Evolutionary conservation across 192 early-diverging fungal genomes (phyloP).

Genomic region (Coemansia sp.): DNA sequence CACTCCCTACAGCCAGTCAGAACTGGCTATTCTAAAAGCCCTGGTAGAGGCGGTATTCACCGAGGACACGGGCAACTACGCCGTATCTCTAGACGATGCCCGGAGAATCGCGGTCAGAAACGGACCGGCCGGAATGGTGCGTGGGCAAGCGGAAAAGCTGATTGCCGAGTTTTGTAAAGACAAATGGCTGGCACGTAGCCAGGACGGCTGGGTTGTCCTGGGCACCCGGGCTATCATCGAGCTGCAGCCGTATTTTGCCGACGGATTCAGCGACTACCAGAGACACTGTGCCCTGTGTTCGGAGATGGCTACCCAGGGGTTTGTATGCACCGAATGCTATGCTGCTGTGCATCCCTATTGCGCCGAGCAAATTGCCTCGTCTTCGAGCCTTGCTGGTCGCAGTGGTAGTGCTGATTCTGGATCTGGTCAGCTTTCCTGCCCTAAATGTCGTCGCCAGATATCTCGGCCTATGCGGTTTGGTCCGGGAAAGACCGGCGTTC

Average conservation of each 20-base stretch:
- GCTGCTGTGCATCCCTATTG: conserved; percentile 36
- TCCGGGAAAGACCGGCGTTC: conserved; percentile 23
- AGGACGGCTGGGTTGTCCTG: conserved; percentile 15
- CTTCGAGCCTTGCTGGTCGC: not conserved
- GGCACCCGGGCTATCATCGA: conserved; percentile 32
- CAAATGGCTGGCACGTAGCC: conserved; percentile 19
- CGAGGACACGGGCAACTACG: conserved; percentile 28
- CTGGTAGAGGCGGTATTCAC: conserved; percentile 31
- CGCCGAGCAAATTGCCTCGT: conserved; percentile 13
- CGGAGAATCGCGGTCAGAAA: conserved; percentile 7
- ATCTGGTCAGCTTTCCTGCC: conserved; percentile 15
- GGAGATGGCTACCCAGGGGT: conserved; percentile 31
- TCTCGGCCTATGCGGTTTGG: conserved; percentile 18
- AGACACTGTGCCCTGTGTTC: conserved; percentile 30
- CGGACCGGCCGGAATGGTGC: conserved; percentile 5
- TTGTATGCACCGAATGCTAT: conserved; percentile 23
- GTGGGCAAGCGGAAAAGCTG: conserved; percentile 18
- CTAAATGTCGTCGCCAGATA: conserved; percentile 23
- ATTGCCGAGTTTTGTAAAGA: conserved; percentile 16
- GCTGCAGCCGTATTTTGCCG: conserved; percentile 25
- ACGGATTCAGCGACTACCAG: conserved; percentile 29
- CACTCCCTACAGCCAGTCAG: conserved; percentile 22
- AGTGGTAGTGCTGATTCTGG: not conserved
- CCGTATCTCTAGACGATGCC: conserved; percentile 24
- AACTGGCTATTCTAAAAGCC: conserved; percentile 24